Evolutionary conservation across 2,329 filamentous ascomycete genomes (phyloP).

Genomic region (Paecilomyces fulvus): DNA sequence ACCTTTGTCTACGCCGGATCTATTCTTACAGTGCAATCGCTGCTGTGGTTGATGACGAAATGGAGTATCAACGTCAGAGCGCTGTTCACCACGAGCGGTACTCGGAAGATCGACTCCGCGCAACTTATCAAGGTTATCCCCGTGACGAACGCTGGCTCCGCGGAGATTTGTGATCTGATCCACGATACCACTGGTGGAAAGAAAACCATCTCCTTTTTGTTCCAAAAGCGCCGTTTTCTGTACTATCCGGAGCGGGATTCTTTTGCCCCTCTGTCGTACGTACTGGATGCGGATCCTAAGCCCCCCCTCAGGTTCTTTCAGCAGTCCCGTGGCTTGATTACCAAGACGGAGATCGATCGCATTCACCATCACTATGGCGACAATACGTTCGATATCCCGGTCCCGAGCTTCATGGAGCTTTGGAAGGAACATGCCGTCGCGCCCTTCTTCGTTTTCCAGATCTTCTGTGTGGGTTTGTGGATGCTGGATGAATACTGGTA

Average conservation of each 20-base stretch:
- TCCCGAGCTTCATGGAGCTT: slow-evolving; percentile 88
- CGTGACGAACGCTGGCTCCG: slow-evolving; percentile 74
- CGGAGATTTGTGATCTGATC: slow-evolving; percentile 77
- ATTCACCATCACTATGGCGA: slow-evolving; percentile 88
- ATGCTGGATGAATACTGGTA: slow-evolving; percentile 99
- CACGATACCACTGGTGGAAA: slow-evolving; percentile 69
- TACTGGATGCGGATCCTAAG: slow-evolving; percentile 77
- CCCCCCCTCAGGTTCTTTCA: slow-evolving; percentile 73
- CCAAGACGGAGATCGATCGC: slow-evolving; percentile 65
- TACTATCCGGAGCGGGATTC: slow-evolving; percentile 62
- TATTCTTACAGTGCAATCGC: slow-evolving; percentile 78
- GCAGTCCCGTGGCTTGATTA: slow-evolving; percentile 64
- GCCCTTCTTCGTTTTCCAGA: slow-evolving; percentile 97
- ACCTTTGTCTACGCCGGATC: slow-evolving; percentile 89
- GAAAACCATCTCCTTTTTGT: slow-evolving; percentile 77
- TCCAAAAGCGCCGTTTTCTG: slow-evolving; percentile 95
- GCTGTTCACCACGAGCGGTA: slow-evolving; percentile 68
- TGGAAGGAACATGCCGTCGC: slow-evolving; percentile 98
- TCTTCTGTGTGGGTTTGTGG: slow-evolving; percentile 98
- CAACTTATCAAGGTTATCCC: slow-evolving; percentile 89
- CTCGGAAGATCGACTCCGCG: slow-evolving; percentile 62
- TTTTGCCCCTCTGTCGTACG: slow-evolving; percentile 78
- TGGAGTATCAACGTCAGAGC: slow-evolving; percentile 89
- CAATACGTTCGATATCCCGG: slow-evolving; percentile 96
- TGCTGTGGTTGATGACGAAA: slow-evolving; percentile 92